Conservation (phyloP, 1,284 basidiomycete genomes). For the Ceraceosorus guamensis region DNA sequence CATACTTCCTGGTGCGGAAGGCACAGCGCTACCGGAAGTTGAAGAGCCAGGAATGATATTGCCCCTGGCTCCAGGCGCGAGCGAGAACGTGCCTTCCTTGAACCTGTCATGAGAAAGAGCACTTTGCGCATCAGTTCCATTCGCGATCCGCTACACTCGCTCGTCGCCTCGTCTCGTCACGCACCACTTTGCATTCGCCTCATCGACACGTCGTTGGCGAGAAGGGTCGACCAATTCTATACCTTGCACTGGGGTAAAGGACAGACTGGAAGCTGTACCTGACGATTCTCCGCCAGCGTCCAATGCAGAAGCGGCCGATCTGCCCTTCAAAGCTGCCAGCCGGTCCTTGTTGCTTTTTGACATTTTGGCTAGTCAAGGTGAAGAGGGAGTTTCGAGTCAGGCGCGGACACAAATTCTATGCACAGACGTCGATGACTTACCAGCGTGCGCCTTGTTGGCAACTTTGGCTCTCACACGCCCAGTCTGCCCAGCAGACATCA, state of each 20-base stretch:
- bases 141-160: not conserved
- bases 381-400: no score
- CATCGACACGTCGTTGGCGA: conserved; percentile 34
- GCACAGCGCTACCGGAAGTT: no score
- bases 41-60: conserved; percentile 2
- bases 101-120: conserved; percentile 8
- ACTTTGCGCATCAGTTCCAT: not conserved
- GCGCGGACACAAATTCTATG: no score
- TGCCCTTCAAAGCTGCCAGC: conserved; percentile 53
- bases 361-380: conserved; percentile 75
- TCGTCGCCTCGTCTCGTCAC: not conserved
- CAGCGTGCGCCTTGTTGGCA: conserved; percentile 76
- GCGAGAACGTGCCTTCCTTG: conserved; percentile 46
- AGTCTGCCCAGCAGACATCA: conserved; percentile 62
- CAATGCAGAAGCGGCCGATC: conserved; percentile 61
- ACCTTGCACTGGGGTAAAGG: conserved; percentile 89
- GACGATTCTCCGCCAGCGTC: conserved; percentile 55
- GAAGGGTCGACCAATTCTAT: conserved; percentile 51
- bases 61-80: conserved; percentile 21
- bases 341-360: conserved; percentile 92
- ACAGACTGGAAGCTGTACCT: conserved; percentile 82
- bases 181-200: conserved; percentile 50
- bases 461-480: conserved; percentile 79
- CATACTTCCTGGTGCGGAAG: not conserved
- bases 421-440: no score